Evolutionary conservation across 2,329 filamentous ascomycete species (phyloP).

Genomic region (Hortaea werneckii): DNA sequence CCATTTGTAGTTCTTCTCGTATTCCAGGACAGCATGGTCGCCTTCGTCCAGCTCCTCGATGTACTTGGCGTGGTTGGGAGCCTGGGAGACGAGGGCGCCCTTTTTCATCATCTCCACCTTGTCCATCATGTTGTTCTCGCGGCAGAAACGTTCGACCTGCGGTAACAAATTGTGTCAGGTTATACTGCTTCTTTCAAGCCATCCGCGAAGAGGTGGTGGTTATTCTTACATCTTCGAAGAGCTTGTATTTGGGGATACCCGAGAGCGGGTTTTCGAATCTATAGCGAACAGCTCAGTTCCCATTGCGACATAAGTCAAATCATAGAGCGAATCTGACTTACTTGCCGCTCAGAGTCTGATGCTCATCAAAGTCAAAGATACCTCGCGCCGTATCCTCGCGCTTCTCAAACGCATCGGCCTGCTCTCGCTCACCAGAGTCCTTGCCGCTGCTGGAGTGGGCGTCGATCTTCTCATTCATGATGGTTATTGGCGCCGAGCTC

Average conservation of each 20-base stretch:
- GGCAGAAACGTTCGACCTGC: constrained; percentile 16
- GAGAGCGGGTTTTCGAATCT: constrained; percentile 42
- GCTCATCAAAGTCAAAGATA: background rate
- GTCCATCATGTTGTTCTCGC: constrained; percentile 20
- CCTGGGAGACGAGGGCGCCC: constrained; percentile 42
- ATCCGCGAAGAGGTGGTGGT: too few relatives aligned
- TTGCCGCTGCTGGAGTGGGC: background rate
- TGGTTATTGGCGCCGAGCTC: too few relatives aligned
- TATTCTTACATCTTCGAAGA: constrained; percentile 39
- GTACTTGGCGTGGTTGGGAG: constrained; percentile 39
- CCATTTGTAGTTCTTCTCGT: constrained; percentile 43
- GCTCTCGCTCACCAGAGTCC: background rate
- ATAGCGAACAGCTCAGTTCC: background rate
- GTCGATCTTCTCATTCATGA: background rate
- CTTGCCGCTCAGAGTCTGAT: background rate
- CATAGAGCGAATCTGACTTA: background rate
- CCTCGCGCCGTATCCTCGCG: background rate
- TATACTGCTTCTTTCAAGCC: too few relatives aligned
- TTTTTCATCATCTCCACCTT: constrained; percentile 40
- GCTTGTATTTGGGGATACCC: constrained; percentile 39
- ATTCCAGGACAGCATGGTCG: constrained; percentile 32
- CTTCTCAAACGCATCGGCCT: background rate
- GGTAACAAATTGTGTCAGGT: too few relatives aligned
- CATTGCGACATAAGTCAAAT: background rate
- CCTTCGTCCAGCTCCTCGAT: constrained; percentile 37